Evolutionary conservation across 352 stramenopile genomes (phyloP).

Genomic region (Phytophthora crassamura): DNA sequence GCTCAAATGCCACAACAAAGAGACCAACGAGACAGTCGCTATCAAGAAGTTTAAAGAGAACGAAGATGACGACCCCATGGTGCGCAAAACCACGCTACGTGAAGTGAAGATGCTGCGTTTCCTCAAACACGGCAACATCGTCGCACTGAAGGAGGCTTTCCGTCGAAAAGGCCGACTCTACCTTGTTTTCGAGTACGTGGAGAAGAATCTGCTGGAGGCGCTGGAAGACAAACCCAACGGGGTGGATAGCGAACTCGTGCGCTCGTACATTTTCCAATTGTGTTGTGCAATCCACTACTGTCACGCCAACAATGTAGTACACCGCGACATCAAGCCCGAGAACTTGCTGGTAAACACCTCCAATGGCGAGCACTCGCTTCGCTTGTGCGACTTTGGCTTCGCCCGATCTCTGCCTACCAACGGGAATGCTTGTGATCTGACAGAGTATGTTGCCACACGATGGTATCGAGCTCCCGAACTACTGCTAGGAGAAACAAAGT

Average conservation of each 20-base stretch:
- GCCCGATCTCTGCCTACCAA: conserved; percentile 83
- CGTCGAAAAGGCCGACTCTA: conserved; percentile 96
- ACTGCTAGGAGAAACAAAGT: conserved; percentile 99
- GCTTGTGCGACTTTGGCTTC: conserved; percentile 99
- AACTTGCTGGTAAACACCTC: conserved; percentile 98
- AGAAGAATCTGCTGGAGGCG: conserved; percentile 96
- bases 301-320: conserved; percentile 96
- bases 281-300: conserved; percentile 97
- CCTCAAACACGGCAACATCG: conserved; percentile 98
- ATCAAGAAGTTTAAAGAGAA: conserved; percentile 99
- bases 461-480: conserved; percentile 99
- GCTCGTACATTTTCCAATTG: conserved; percentile 99
- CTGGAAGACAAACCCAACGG: conserved; percentile 92
- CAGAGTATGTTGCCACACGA: conserved; percentile 98
- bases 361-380: conserved; percentile 95
- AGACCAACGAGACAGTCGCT: conserved; percentile 97
- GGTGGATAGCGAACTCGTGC: conserved; percentile 93
- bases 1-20: conserved; percentile 93
- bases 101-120: conserved; percentile 99
- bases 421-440: conserved; percentile 92
- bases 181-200: conserved; percentile 99
- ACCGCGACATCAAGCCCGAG: conserved; percentile 99
- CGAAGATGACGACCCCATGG: conserved; percentile 91
- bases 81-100: conserved; percentile 93
- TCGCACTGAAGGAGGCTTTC: conserved; percentile 98